These are phyloP conservation scores for Boletus subcaerulescens DNA, from an alignment of 768 basidiomycete species.

Conservation along the genomic window DNA sequence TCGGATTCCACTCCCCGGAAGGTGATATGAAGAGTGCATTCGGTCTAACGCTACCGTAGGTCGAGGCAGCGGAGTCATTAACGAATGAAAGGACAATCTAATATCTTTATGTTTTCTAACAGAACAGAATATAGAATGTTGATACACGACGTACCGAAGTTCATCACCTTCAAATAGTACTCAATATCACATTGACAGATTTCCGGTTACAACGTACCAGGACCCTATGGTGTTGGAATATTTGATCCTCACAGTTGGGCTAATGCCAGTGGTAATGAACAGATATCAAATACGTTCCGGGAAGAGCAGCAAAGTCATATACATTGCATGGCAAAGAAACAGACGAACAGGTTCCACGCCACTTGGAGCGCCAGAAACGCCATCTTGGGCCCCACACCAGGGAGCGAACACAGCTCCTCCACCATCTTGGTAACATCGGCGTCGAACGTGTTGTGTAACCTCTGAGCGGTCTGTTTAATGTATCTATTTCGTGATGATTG, in stretches of 20 bases:
- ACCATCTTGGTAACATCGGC: conserved; percentile 88
- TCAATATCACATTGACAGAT: too few relatives aligned
- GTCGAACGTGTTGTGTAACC: conserved; percentile 65
- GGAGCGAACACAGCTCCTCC: conserved; percentile 82
- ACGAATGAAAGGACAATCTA: conserved; percentile 89
- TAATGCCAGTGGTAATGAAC: too few relatives aligned
- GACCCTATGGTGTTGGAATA: too few relatives aligned
- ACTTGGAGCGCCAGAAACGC: conserved; percentile 81
- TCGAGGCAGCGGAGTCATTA: conserved; percentile 78
- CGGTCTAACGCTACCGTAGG: conserved; percentile 76
- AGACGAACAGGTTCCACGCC: conserved; percentile 75
- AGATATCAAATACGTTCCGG: too few relatives aligned
- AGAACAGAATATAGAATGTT: background rate
- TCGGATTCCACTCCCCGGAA: conserved; percentile 95
- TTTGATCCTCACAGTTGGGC: too few relatives aligned
- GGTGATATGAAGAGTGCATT: conserved; percentile 86
- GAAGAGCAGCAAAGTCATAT: too few relatives aligned
- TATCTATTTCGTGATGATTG: conserved; percentile 44
- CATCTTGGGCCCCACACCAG: conserved; percentile 97
- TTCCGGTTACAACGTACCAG: too few relatives aligned
- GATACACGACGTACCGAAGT: conserved; percentile 53
- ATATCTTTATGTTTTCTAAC: background rate
- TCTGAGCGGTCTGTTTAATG: conserved; percentile 68
- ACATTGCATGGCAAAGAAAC: background rate
- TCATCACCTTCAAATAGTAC: too few relatives aligned